These are phyloP conservation scores for Eucalyptus virginea DNA, from an alignment of 345 rosid species.

Conservation along the genomic window DNA sequence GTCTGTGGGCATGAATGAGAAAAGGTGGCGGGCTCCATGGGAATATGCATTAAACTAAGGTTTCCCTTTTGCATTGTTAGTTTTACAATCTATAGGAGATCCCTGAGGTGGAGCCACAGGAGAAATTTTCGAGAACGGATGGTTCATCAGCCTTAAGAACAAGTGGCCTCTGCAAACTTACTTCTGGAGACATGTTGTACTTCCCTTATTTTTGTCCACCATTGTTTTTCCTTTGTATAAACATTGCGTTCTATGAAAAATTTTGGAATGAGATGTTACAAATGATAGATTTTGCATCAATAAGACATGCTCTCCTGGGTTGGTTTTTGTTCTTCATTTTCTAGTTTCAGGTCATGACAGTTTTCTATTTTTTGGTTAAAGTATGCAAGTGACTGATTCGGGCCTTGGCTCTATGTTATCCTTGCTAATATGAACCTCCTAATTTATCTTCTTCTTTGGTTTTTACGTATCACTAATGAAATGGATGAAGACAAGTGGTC, in stretches of 20 bases:
- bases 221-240: constrained; percentile 25
- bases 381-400: neutral
- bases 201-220: neutral
- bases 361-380: neutral
- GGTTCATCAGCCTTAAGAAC: constrained; percentile 1
- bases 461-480: neutral
- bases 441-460: neutral
- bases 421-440: neutral
- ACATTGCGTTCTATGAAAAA: constrained; percentile 19
- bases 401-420: neutral
- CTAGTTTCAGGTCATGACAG: neutral
- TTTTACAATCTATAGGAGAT: neutral
- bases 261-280: constrained; percentile 20
- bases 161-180: constrained; percentile 7
- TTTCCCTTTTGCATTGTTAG: neutral
- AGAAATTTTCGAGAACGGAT: neutral
- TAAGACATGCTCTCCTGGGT: neutral
- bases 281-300: neutral
- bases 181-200: constrained; percentile 28
- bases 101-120: neutral
- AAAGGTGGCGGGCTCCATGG: neutral
- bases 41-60: neutral
- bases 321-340: neutral
- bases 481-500: neutral
- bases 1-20: neutral